Percentiles rank a stretch among this genome's conserved stretches.
phyloP scores from a whole-genome alignment of 805 yeast genomes.

The Candida adriatica region DNA sequence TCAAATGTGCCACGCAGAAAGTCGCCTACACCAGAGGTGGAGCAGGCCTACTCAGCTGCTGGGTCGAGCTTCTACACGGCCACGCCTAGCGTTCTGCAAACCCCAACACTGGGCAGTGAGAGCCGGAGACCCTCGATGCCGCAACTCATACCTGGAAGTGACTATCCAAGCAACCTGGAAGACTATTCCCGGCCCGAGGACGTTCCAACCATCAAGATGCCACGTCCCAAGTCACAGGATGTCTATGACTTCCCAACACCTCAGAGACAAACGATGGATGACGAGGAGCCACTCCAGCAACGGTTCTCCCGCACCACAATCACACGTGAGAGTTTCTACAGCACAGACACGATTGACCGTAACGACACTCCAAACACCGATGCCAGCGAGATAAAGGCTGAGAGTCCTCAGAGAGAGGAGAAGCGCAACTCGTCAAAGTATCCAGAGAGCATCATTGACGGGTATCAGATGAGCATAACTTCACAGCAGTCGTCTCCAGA shows the following conservation, averaged over 20 bases:
- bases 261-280: too few relatives aligned
- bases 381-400: conserved; percentile 9
- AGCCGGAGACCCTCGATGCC: background rate
- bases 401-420: background rate
- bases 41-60: conserved; percentile 7
- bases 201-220: conserved; percentile 7
- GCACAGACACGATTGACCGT: conserved; percentile 7
- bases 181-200: conserved; percentile 1
- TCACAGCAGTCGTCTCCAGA: conserved; percentile 3
- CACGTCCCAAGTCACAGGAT: conserved; percentile 9
- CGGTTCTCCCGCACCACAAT: conserved; percentile 7
- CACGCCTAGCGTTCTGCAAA: conserved; percentile 9
- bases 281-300: too few relatives aligned
- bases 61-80: conserved; percentile 21
- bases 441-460: conserved; percentile 22
- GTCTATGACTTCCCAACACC: conserved; percentile 2
- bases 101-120: conserved; percentile 5
- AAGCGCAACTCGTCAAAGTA: conserved; percentile 10
- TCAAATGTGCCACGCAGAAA: conserved; percentile 6
- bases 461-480: conserved; percentile 13
- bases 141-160: conserved; percentile 8
- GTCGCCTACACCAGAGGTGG: conserved; percentile 8
- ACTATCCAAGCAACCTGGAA: conserved; percentile 3
- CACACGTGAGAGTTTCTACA: conserved; percentile 8
- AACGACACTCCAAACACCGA: conserved; percentile 9